These are phyloP conservation scores for Eutrema japonicum DNA, from an alignment of 345 rosid species.

Conservation along the genomic window DNA sequence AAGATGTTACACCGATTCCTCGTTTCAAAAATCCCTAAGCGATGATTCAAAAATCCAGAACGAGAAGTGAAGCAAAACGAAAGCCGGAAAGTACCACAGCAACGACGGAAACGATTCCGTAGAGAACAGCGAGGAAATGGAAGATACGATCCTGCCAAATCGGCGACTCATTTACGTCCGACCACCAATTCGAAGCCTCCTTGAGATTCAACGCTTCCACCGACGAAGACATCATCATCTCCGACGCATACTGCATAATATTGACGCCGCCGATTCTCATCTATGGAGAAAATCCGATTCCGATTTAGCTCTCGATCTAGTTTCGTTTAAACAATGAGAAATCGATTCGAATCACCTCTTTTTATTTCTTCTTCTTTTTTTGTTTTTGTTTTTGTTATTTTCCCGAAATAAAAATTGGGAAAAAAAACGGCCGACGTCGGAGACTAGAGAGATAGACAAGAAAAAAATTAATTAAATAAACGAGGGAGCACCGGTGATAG, in stretches of 20 bases:
- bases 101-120: slow-evolving; percentile 68
- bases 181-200: slow-evolving; percentile 76
- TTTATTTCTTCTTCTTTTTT: neutral
- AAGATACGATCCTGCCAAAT: slow-evolving; percentile 91
- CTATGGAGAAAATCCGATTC: slow-evolving; percentile 17
- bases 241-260: slow-evolving; percentile 38
- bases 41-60: neutral
- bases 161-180: slow-evolving; percentile 61
- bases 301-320: slow-evolving; percentile 26
- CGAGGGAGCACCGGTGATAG: slow-evolving; percentile 26
- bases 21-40: neutral
- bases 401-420: slow-evolving; percentile 15
- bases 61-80: neutral
- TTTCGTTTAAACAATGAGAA: neutral
- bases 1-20: slow-evolving; percentile 8
- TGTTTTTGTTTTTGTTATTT: neutral
- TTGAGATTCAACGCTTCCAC: slow-evolving; percentile 49
- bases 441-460: neutral
- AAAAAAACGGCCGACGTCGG: slow-evolving; percentile 39
- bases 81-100: slow-evolving; percentile 57
- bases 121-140: slow-evolving; percentile 66
- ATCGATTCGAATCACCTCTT: slow-evolving; percentile 12
- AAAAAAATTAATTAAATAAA: neutral
- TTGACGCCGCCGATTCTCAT: slow-evolving; percentile 44
- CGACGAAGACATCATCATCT: slow-evolving; percentile 35